phyloP scores from a whole-genome alignment of 805 yeast species.

The Pichia paraexigua region DNA sequence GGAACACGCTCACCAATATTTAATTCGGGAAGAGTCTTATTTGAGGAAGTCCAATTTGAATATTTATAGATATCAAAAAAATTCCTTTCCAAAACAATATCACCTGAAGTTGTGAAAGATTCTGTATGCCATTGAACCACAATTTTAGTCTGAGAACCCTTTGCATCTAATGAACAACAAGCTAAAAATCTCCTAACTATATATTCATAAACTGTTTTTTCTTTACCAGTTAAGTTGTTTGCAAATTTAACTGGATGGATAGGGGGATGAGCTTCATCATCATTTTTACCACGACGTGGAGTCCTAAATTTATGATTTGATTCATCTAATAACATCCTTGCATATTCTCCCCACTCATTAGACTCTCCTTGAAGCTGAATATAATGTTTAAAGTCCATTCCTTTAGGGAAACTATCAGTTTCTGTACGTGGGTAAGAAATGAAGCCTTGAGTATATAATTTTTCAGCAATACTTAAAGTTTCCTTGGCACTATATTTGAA shows the following conservation, averaged over 20 bases:
- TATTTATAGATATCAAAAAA: slow-evolving; percentile 77
- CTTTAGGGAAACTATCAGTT: slow-evolving; percentile 75
- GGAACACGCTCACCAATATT: slow-evolving; percentile 46
- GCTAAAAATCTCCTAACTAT: slow-evolving; percentile 83
- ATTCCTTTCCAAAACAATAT: slow-evolving; percentile 64
- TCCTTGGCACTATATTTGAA: slow-evolving; percentile 75
- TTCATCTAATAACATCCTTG: slow-evolving; percentile 34
- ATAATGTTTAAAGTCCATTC: slow-evolving; percentile 60
- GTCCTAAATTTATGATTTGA: slow-evolving; percentile 36
- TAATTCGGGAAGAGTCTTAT: slow-evolving; percentile 53
- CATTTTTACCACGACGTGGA: slow-evolving; percentile 77
- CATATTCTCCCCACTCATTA: slow-evolving; percentile 66
- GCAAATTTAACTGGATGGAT: slow-evolving; percentile 61
- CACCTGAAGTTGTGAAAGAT: slow-evolving; percentile 61
- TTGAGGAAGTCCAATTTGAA: slow-evolving; percentile 66
- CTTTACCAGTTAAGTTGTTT: slow-evolving; percentile 33
- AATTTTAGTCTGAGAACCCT: slow-evolving; percentile 59
- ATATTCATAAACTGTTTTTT: slow-evolving; percentile 75
- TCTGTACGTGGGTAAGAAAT: slow-evolving; percentile 97
- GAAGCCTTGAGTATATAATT: slow-evolving; percentile 75
- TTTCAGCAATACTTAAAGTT: slow-evolving; percentile 74
- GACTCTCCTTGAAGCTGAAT: slow-evolving; percentile 53
- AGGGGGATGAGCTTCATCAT: slow-evolving; percentile 98
- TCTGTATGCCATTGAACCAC: slow-evolving; percentile 75
- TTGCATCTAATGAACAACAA: slow-evolving; percentile 86